These are phyloP conservation scores for Pseudogymnoascus sp. DNA, from an alignment of 2,329 filamentous ascomycete genomes.

Conservation along the genomic window DNA sequence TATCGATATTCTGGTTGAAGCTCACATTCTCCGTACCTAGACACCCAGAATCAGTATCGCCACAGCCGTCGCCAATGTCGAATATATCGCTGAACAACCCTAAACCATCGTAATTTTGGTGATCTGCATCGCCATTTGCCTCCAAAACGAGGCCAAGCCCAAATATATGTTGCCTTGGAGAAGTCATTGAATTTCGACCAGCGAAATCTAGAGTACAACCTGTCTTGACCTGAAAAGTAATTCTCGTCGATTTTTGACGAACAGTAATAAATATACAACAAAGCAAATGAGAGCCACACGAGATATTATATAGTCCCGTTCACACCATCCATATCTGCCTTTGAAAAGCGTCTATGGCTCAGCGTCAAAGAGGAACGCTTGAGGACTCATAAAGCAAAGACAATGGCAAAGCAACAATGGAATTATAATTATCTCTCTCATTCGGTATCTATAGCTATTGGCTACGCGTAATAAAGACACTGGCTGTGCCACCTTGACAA, in stretches of 20 bases:
- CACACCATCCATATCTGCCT: not conserved
- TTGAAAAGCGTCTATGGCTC: not conserved
- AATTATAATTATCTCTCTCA: not conserved
- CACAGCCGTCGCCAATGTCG: not conserved
- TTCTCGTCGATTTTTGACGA: not conserved
- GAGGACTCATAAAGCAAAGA: not conserved
- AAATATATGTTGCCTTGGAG: not conserved
- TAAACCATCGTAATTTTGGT: not conserved
- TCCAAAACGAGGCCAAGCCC: not conserved
- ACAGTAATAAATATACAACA: not conserved
- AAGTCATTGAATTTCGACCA: not conserved
- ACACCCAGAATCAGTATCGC: not conserved
- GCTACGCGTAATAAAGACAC: not conserved
- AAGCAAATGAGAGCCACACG: not conserved
- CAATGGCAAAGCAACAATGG: conserved; percentile 1
- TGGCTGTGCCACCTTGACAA: not conserved
- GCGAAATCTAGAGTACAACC: not conserved
- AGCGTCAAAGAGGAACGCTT: not conserved
- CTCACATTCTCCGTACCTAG: not conserved
- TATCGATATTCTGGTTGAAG: not conserved
- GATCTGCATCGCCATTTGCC: not conserved
- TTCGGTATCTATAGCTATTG: not conserved
- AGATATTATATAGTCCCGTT: not conserved
- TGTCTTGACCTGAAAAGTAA: not conserved
- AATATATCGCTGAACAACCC: not conserved